Evolutionary conservation across 169 alveolate species (phyloP), one percentile per base, ranked within the genome.

Genomic region (Plasmodium reichenowi): DNA sequence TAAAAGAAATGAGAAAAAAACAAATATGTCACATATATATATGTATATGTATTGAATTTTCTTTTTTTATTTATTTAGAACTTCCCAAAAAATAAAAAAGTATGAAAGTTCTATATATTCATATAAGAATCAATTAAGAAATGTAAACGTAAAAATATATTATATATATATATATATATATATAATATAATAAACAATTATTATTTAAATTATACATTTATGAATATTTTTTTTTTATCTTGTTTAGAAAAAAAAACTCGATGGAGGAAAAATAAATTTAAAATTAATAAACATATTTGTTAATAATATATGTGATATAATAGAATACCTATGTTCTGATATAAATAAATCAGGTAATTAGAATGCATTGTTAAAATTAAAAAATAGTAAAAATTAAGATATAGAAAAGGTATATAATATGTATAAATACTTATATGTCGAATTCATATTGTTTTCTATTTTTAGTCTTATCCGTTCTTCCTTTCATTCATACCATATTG

Each of bases 401-500:
- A 26, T 56, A 63, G 59, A 24, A 74, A 56, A n/a, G 17, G 38
- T n/a, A 62, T 54, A 72, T 59, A n/a, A 26, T 38, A 10, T 60
- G n/a, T 56, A 56, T 56, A 56, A 56, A 17, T 20, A 59, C 15
- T 20, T 13, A 38, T 29, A 38, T 38, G 47, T 38, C 47, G 2
- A 38, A 38, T 66, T 66, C 32, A 32, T 66, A 13, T 47, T 70
- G 26, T 64, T 63, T 76, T 26, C 1, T 45, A 32, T 52, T 60
- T 24, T 80, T 72, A 80, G 90, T 80, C 56, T 68, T 80, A 63
- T 62, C 80, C 52, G 52, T 68, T 54, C 83, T 80, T 59, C 90
- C 90, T 20, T 68, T 80, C 24, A 80, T 80, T 60, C 90, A 80
- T 50, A 56, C 90, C 24, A 80, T 80, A 56, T 29, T 80, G 72